phyloP scores from a whole-genome alignment of 306 rosid genomes.

The Casuarina equisetifolia region DNA sequence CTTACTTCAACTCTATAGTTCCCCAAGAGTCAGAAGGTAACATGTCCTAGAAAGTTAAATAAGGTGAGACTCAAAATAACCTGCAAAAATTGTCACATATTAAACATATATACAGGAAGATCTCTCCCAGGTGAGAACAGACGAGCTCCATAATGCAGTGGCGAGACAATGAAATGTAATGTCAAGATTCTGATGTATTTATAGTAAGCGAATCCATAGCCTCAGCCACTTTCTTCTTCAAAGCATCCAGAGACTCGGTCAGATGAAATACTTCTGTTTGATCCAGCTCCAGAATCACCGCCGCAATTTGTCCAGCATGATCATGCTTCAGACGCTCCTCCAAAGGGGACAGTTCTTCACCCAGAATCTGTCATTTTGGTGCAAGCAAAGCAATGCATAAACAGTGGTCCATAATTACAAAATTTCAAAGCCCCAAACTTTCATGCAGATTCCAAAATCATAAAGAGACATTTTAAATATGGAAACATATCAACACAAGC shows the following conservation, averaged over 20 bases:
- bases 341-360: constrained; percentile 28
- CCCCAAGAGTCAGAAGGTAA: not conserved
- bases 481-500: not conserved
- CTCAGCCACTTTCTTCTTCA: constrained; percentile 36
- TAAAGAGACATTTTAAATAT: constrained; percentile 5
- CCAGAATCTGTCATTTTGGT: constrained; percentile 41
- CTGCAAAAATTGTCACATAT: too few relatives aligned
- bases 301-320: constrained; percentile 44
- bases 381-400: constrained; percentile 20
- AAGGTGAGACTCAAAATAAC: not conserved
- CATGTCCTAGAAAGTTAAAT: not conserved
- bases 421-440: not conserved
- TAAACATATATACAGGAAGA: not conserved
- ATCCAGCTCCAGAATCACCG: constrained; percentile 47
- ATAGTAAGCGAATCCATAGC: constrained; percentile 38
- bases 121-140: not conserved
- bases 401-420: constrained; percentile 3
- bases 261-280: constrained; percentile 35
- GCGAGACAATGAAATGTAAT: not conserved
- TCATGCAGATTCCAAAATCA: constrained; percentile 8
- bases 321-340: constrained; percentile 33
- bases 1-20: not conserved
- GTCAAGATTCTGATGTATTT: constrained; percentile 14
- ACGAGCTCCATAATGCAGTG: not conserved
- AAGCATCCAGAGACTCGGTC: constrained; percentile 34